Evolutionary conservation across 2,329 filamentous ascomycete genomes (phyloP).

Genomic region (Cordyceps pruinosa): DNA sequence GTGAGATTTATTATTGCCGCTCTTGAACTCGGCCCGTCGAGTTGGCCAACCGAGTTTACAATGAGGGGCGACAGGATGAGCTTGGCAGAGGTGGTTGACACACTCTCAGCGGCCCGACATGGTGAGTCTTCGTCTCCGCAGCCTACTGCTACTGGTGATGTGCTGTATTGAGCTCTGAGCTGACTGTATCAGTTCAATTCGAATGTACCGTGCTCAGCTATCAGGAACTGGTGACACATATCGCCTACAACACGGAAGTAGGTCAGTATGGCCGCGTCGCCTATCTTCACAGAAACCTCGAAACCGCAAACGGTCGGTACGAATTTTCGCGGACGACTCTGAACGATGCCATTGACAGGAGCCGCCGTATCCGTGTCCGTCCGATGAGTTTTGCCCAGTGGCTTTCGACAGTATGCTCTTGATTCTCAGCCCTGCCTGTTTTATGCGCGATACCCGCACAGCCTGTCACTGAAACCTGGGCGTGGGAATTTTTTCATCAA

Average conservation of each 20-base stretch:
- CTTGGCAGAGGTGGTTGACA: constrained; percentile 50
- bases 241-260: constrained; percentile 37
- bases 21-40: constrained; percentile 50
- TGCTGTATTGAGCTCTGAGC: neutral
- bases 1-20: constrained; percentile 65
- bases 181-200: constrained; percentile 31
- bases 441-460: neutral
- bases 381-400: constrained; percentile 48
- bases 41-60: constrained; percentile 62
- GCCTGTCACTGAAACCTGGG: no score
- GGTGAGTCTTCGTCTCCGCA: constrained; percentile 27
- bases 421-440: neutral
- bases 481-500: neutral
- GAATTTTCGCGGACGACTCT: constrained; percentile 55
- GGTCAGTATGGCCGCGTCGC: constrained; percentile 43
- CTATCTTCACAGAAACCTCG: constrained; percentile 55
- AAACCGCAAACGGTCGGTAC: constrained; percentile 62
- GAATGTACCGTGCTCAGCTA: constrained; percentile 32
- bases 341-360: constrained; percentile 41
- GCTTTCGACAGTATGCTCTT: constrained; percentile 28
- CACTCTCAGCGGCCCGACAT: constrained; percentile 43
- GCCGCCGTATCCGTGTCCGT: constrained; percentile 33
- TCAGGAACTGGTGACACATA: constrained; percentile 33
- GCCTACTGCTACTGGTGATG: neutral
- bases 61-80: constrained; percentile 62